These are phyloP conservation scores for Encephalitozoon intestinalis DNA, from an alignment of 371 early-diverging fungal genomes.

Conservation along the genomic window DNA sequence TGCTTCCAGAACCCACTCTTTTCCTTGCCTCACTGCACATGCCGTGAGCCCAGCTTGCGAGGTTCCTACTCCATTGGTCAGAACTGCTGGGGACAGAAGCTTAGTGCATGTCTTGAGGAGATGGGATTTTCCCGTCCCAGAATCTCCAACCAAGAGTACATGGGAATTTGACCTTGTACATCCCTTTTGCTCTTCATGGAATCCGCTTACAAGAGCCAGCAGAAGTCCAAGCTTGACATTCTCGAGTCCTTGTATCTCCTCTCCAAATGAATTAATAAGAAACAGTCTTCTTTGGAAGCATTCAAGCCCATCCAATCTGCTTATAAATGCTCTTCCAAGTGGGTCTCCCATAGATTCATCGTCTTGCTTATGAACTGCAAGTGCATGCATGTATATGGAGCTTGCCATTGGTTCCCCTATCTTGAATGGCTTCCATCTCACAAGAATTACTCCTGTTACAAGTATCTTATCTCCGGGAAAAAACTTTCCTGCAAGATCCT, in stretches of 20 bases:
- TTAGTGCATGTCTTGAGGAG: constrained; percentile 46
- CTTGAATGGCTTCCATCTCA: constrained; percentile 44
- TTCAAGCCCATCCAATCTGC: background rate
- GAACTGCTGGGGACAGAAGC: constrained; percentile 47
- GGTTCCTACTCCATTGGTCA: constrained; percentile 56
- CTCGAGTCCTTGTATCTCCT: constrained; percentile 42
- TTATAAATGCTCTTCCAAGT: background rate
- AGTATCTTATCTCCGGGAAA: constrained; percentile 52
- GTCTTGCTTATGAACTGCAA: constrained; percentile 32
- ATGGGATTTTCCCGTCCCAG: constrained; percentile 59
- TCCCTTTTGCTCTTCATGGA: background rate
- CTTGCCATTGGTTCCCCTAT: constrained; percentile 37
- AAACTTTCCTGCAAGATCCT: constrained; percentile 45
- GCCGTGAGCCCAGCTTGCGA: constrained; percentile 60
- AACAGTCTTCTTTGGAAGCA: constrained; percentile 39
- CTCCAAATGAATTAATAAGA: constrained; percentile 41
- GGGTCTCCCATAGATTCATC: background rate
- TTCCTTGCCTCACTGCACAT: constrained; percentile 59
- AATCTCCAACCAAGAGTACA: constrained; percentile 56
- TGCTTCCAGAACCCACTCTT: constrained; percentile 68
- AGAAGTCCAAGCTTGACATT: constrained; percentile 55
- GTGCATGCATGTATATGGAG: constrained; percentile 39
- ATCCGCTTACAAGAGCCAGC: constrained; percentile 43
- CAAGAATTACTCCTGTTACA: constrained; percentile 44
- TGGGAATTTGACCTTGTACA: constrained; percentile 38